Evolutionary conservation across 2,329 filamentous ascomycete genomes (phyloP).

Genomic region (Scedosporium boydii): DNA sequence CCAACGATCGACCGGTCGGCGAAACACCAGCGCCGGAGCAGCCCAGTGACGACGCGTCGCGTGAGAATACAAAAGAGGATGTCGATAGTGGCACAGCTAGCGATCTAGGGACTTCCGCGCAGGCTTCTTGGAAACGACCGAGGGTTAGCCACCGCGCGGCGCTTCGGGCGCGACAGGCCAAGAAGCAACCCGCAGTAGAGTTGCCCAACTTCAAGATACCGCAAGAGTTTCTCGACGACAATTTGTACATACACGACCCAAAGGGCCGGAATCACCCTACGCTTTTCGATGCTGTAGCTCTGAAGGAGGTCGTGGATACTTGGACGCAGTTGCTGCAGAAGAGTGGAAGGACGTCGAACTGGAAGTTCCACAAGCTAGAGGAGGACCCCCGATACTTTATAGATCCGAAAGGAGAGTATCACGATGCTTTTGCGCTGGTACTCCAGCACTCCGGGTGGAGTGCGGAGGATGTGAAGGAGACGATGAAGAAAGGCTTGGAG

Average conservation of each 20-base stretch:
- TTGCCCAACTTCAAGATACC: slow-evolving; percentile 47
- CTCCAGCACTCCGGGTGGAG: slow-evolving; percentile 4
- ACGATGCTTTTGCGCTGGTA: slow-evolving; percentile 1
- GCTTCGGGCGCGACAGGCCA: slow-evolving; percentile 21
- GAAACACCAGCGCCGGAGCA: slow-evolving; percentile 11
- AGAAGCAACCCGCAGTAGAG: slow-evolving; percentile 24
- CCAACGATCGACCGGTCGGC: slow-evolving; percentile 8
- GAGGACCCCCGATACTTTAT: slow-evolving; percentile 4
- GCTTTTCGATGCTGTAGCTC: not conserved
- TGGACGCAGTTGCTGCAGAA: not conserved
- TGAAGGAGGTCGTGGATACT: not conserved
- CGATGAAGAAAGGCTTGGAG: not conserved
- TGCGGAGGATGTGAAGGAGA: not conserved
- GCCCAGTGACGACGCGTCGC: slow-evolving; percentile 9
- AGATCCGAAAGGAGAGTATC: not conserved
- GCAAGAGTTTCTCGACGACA: slow-evolving; percentile 43
- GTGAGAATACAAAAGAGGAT: slow-evolving; percentile 6
- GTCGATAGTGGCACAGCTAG: not conserved
- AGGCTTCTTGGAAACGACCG: slow-evolving; percentile 5
- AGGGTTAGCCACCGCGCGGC: slow-evolving; percentile 12
- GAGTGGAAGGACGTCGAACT: not conserved
- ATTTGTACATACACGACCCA: slow-evolving; percentile 24
- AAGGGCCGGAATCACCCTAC: slow-evolving; percentile 13
- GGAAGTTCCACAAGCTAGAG: slow-evolving; percentile 1
- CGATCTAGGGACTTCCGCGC: not conserved